Percentiles rank a stretch among this genome's conserved stretches.
These are phyloP conservation scores for Dryas octopetala DNA, from an alignment of 306 rosid species.

Conservation along the genomic window DNA sequence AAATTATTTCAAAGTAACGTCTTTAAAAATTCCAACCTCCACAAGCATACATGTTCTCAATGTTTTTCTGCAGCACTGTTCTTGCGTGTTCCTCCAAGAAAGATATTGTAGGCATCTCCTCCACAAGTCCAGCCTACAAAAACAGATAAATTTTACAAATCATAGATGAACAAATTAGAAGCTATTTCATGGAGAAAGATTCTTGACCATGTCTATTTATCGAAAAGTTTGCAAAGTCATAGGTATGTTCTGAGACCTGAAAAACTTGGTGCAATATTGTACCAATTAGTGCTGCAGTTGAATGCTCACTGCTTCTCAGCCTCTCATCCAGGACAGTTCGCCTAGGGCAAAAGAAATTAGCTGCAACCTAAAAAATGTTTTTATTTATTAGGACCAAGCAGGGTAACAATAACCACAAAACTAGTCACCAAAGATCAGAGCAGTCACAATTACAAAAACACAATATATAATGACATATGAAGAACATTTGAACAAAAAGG, in stretches of 20 bases:
- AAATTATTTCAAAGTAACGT: constrained; percentile 4
- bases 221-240: constrained; percentile 9
- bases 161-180: background rate
- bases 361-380: constrained; percentile 63
- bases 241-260: constrained; percentile 57
- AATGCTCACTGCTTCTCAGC: constrained; percentile 67
- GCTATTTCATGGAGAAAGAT: background rate
- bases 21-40: constrained; percentile 51
- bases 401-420: background rate
- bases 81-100: constrained; percentile 68
- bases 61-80: constrained; percentile 55
- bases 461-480: constrained; percentile 10
- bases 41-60: constrained; percentile 87
- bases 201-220: background rate
- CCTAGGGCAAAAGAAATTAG: constrained; percentile 75
- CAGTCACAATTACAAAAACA: background rate
- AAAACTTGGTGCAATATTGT: constrained; percentile 88
- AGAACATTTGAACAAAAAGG: constrained; percentile 14
- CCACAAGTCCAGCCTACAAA: constrained; percentile 74
- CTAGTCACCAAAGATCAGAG: background rate
- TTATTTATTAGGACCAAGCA: constrained; percentile 28
- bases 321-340: constrained; percentile 92
- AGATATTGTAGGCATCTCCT: constrained; percentile 50
- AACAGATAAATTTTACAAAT: constrained; percentile 4
- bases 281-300: constrained; percentile 74